Conservation (phyloP, 2,329 filamentous ascomycete genomes). For the Nannizziopsis barbatae region DNA sequence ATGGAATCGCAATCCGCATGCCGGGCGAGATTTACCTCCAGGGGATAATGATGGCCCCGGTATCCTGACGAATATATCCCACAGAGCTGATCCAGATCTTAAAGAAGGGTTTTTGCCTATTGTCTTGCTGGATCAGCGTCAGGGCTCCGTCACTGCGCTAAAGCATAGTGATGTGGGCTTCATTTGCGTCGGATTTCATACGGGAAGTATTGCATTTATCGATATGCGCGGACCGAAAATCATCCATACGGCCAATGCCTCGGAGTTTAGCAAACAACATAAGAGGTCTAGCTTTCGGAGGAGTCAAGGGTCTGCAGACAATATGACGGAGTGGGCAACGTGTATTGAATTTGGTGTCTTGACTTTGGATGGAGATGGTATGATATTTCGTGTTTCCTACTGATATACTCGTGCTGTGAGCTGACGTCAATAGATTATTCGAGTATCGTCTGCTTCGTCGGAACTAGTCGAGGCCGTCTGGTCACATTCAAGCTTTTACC, state of each 20-base stretch:
- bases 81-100: conserved; percentile 58
- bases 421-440: conserved; percentile 55
- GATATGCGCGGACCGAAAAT: conserved; percentile 79
- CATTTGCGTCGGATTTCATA: conserved; percentile 73
- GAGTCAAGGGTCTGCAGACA: conserved; percentile 40
- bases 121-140: conserved; percentile 69
- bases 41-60: conserved; percentile 50
- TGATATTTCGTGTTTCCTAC: conserved; percentile 8
- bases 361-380: conserved; percentile 77
- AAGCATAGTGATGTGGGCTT: conserved; percentile 91
- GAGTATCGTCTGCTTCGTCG: conserved; percentile 83
- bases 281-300: conserved; percentile 61
- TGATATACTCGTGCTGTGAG: background rate
- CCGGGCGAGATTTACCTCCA: conserved; percentile 49
- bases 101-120: conserved; percentile 74
- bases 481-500: conserved; percentile 87
- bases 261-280: conserved; percentile 63
- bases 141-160: conserved; percentile 67
- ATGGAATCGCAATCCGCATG: conserved; percentile 71
- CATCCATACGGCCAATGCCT: conserved; percentile 62
- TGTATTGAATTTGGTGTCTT: conserved; percentile 84
- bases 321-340: conserved; percentile 61
- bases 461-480: conserved; percentile 72
- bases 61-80: conserved; percentile 62
- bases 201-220: conserved; percentile 67